These are phyloP conservation scores for Didymella lethalis DNA, from an alignment of 2,329 filamentous ascomycete genomes.

Conservation along the genomic window DNA sequence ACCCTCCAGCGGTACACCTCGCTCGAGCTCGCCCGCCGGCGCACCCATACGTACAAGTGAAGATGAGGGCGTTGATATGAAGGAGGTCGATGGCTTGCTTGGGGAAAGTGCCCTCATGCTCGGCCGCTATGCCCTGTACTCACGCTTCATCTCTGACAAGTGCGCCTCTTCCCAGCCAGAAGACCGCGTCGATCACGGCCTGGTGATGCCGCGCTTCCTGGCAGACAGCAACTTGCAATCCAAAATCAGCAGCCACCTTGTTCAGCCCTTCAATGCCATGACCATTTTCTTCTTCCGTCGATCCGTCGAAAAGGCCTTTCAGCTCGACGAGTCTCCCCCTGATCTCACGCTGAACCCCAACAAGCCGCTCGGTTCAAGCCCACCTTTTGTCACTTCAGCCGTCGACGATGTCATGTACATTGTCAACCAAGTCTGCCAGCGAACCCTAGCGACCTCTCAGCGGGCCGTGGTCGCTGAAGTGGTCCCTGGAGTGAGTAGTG, in stretches of 20 bases:
- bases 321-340: constrained; percentile 86
- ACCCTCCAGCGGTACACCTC: constrained; percentile 66
- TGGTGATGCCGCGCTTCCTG: constrained; percentile 77
- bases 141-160: constrained; percentile 86
- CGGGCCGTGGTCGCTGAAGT: constrained; percentile 78
- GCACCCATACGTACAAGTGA: constrained; percentile 70
- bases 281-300: constrained; percentile 96
- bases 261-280: constrained; percentile 86
- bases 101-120: constrained; percentile 93
- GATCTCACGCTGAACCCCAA: constrained; percentile 80
- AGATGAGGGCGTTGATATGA: constrained; percentile 95
- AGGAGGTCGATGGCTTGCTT: constrained; percentile 86
- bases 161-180: constrained; percentile 65
- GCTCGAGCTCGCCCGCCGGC: constrained; percentile 77
- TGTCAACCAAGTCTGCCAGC: constrained; percentile 87
- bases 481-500: constrained; percentile 77
- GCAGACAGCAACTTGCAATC: constrained; percentile 78
- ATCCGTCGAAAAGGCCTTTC: constrained; percentile 96
- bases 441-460: constrained; percentile 86
- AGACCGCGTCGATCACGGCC: constrained; percentile 62
- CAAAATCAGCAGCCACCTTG: constrained; percentile 78
- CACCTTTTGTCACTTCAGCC: constrained; percentile 91
- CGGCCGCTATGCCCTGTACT: constrained; percentile 90
- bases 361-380: constrained; percentile 75
- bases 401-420: constrained; percentile 99